A percentile compares a stretch with the other conserved stretches of the same genome.
Evolutionary conservation across 495 filamentous ascomycete species (phyloP).

Genomic region (Sabuloglossum arenarium): DNA sequence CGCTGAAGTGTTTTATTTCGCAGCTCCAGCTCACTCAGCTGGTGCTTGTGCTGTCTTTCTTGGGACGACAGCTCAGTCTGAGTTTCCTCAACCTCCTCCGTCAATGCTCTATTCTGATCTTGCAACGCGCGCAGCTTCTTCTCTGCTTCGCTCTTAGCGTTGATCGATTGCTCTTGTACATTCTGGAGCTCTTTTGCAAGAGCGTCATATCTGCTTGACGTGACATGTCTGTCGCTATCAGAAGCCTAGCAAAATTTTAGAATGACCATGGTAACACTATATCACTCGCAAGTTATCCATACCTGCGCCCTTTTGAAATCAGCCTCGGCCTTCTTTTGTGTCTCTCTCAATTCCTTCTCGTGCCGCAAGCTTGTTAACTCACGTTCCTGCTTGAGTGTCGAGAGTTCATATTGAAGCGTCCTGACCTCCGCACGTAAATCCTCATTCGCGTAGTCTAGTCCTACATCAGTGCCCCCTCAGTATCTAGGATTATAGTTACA

Average conservation of each 20-base stretch:
- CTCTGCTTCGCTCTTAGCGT: conserved; percentile 50
- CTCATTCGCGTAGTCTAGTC: conserved; percentile 30
- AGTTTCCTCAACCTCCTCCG: conserved; percentile 62
- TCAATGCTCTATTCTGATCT: conserved; percentile 46
- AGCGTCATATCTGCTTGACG: conserved; percentile 47
- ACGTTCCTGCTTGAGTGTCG: conserved; percentile 65
- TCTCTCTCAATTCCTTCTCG: conserved; percentile 63
- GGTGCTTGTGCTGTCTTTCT: conserved; percentile 47
- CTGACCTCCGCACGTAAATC: conserved; percentile 46
- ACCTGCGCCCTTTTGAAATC: conserved; percentile 70
- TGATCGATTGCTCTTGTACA: conserved; percentile 38
- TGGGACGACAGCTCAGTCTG: conserved; percentile 47
- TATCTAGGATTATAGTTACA: background rate
- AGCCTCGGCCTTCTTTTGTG: conserved; percentile 52
- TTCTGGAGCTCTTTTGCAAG: conserved; percentile 53
- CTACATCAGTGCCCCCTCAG: background rate
- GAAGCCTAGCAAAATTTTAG: conserved; percentile 21
- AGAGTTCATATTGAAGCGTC: conserved; percentile 46
- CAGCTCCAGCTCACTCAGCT: conserved; percentile 46
- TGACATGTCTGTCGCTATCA: conserved; percentile 46
- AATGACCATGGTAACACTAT: conserved; percentile 6
- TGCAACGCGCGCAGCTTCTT: conserved; percentile 45
- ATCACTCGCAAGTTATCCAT: conserved; percentile 11
- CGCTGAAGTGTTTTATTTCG: conserved; percentile 45
- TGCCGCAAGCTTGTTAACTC: conserved; percentile 54